A percentile compares a stretch with the other conserved stretches of the same genome.
Evolutionary conservation across 1,284 basidiomycete genomes (phyloP).

Genomic region (Moniliophthora roreri): DNA sequence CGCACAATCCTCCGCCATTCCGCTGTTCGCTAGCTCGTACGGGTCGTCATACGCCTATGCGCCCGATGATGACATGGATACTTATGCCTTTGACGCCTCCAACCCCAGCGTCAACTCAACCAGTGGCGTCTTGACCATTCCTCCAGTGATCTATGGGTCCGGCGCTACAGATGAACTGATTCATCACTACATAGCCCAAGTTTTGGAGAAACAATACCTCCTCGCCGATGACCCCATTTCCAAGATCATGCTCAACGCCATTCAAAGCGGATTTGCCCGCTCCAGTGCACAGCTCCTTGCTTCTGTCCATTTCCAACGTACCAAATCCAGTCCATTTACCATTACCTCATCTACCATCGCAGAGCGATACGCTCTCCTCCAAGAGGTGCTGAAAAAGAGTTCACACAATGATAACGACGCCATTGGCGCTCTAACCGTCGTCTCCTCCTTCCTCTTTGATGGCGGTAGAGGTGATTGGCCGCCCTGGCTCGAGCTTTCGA

Average conservation of each 20-base stretch:
- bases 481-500: conserved; percentile 60
- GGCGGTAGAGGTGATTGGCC: conserved; percentile 71
- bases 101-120: conserved; percentile 14
- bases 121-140: conserved; percentile 5
- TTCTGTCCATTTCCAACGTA: conserved; percentile 45
- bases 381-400: conserved; percentile 25
- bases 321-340: too few species aligned
- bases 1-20: conserved; percentile 28
- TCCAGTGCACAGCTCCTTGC: conserved; percentile 61
- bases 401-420: conserved; percentile 58
- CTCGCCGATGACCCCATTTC: conserved; percentile 56
- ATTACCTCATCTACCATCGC: too few species aligned
- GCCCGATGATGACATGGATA: neutral
- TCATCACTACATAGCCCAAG: conserved; percentile 43
- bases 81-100: conserved; percentile 5
- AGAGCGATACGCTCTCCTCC: conserved; percentile 13
- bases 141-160: conserved; percentile 18
- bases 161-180: conserved; percentile 35
- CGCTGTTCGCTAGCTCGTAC: conserved; percentile 15
- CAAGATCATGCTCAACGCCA: conserved; percentile 43
- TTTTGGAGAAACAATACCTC: conserved; percentile 66
- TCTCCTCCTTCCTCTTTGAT: conserved; percentile 72
- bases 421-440: conserved; percentile 72
- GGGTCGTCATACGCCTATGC: neutral
- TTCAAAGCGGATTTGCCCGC: conserved; percentile 39